These are phyloP conservation scores for Xanthoconium purpureum DNA, from an alignment of 768 basidiomycete species.

Conservation along the genomic window DNA sequence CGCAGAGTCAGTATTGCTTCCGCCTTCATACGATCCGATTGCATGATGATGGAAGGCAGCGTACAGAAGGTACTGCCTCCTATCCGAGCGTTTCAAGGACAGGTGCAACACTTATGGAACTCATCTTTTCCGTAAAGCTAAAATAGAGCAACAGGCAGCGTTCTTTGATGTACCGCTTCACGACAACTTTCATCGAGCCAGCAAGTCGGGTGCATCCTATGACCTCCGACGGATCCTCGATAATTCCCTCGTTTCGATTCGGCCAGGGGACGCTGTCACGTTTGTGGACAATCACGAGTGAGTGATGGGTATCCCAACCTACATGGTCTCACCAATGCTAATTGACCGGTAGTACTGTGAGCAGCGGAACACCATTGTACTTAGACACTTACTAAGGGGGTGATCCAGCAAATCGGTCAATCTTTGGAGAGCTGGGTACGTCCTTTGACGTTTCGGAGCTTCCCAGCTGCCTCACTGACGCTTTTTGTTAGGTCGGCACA, in stretches of 20 bases:
- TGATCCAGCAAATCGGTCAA: slow-evolving; percentile 60
- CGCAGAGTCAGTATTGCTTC: slow-evolving; percentile 45
- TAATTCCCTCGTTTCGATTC: slow-evolving; percentile 60
- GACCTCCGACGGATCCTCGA: slow-evolving; percentile 77
- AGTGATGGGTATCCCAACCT: slow-evolving; percentile 24
- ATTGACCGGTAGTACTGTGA: slow-evolving; percentile 55
- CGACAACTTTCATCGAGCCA: slow-evolving; percentile 76
- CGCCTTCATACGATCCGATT: neutral
- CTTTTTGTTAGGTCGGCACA: slow-evolving; percentile 50
- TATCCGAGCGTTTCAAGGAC: slow-evolving; percentile 59
- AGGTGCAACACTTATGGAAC: slow-evolving; percentile 40
- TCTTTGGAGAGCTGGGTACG: slow-evolving; percentile 80
- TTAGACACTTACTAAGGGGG: neutral
- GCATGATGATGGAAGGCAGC: slow-evolving; percentile 28
- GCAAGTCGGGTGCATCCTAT: slow-evolving; percentile 59
- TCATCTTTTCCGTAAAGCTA: neutral
- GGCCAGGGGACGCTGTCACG: slow-evolving; percentile 81
- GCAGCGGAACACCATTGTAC: slow-evolving; percentile 27
- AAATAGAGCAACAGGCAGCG: slow-evolving; percentile 50
- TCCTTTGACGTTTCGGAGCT: neutral
- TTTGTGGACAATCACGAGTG: slow-evolving; percentile 92
- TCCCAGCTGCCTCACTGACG: neutral
- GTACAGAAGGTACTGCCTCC: slow-evolving; percentile 52
- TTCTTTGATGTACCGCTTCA: slow-evolving; percentile 94
- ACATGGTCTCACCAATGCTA: neutral